These are phyloP conservation scores for Bauhinia variegata DNA, from an alignment of 306 rosid genomes.

Conservation along the genomic window DNA sequence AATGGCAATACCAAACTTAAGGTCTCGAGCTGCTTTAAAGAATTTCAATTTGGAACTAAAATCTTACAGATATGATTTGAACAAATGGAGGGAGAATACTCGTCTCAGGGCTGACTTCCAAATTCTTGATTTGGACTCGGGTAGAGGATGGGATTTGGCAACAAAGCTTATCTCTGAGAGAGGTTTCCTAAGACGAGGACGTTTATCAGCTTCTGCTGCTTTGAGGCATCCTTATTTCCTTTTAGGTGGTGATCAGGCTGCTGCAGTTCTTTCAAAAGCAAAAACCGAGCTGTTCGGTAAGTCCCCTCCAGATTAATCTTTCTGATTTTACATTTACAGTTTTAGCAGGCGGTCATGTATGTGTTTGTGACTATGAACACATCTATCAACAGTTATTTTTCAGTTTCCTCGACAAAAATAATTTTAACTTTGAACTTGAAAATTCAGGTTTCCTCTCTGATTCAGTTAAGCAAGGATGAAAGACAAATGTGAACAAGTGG, in stretches of 20 bases:
- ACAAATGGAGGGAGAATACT: constrained; percentile 73
- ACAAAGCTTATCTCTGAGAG: constrained; percentile 80
- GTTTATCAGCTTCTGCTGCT: constrained; percentile 82
- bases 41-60: constrained; percentile 80
- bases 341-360: not conserved
- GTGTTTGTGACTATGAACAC: not conserved
- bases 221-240: constrained; percentile 91
- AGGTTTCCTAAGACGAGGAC: constrained; percentile 70
- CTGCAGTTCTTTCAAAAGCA: constrained; percentile 82
- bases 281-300: constrained; percentile 47
- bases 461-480: constrained; percentile 16
- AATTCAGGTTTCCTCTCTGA: constrained; percentile 1
- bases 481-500: constrained; percentile 1
- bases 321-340: not conserved
- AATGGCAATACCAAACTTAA: constrained; percentile 86
- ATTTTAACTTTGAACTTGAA: constrained; percentile 3
- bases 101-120: constrained; percentile 63
- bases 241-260: constrained; percentile 92
- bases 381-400: constrained; percentile 3
- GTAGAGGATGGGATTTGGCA: constrained; percentile 92
- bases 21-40: constrained; percentile 78
- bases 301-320: not conserved
- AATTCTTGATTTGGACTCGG: constrained; percentile 78
- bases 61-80: constrained; percentile 70
- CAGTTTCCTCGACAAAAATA: constrained; percentile 12